phyloP scores from a whole-genome alignment of 2,329 filamentous ascomycete genomes.

The Trichoderma cornu-damae region DNA sequence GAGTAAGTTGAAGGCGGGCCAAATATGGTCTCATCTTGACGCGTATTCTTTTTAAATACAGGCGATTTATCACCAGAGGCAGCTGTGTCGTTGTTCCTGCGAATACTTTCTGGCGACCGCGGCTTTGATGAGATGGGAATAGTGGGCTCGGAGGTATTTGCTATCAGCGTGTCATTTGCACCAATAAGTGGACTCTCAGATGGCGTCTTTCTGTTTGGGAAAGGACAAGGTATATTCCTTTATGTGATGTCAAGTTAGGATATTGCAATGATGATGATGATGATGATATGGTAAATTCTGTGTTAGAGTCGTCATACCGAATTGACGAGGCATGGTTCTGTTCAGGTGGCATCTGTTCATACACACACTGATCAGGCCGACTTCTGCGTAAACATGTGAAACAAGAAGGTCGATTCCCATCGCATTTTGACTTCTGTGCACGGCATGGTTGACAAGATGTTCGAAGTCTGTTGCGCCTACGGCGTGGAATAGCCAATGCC shows the following conservation, averaged over 20 bases:
- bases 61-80: neutral
- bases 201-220: neutral
- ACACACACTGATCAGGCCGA: neutral
- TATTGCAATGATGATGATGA: too few relatives aligned
- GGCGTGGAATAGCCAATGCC: neutral
- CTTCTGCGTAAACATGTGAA: constrained; percentile 1
- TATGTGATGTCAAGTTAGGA: neutral
- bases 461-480: neutral
- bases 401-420: constrained; percentile 7
- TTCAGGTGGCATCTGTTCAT: neutral
- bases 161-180: neutral
- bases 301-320: neutral
- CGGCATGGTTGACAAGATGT: constrained; percentile 8
- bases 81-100: neutral
- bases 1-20: constrained; percentile 8
- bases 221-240: neutral
- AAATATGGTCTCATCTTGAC: neutral
- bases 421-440: constrained; percentile 1
- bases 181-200: neutral
- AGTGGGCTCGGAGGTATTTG: neutral
- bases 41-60: neutral
- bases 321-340: neutral
- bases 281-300: neutral
- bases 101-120: neutral
- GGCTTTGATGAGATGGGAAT: neutral